Evolutionary conservation across 352 stramenopile genomes (phyloP), one percentile per base, ranked within the genome.

Genomic region (Phytophthora citricola): DNA sequence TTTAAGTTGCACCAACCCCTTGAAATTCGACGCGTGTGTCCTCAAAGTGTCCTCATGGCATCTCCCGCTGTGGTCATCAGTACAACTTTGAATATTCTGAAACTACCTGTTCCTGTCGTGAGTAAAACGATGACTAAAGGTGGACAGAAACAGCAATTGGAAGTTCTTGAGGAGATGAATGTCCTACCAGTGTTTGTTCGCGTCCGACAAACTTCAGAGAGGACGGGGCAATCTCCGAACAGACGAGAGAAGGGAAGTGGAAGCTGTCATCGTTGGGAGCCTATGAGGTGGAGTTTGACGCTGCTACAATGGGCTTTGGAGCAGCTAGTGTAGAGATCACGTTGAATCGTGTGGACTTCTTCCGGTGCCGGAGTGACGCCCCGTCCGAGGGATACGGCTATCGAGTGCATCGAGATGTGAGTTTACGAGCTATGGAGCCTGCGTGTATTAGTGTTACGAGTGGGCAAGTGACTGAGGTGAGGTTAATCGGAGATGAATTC

Each of bases 241-340:
- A 85, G 29, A 90, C 62, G 1, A 63, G 76, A n/a, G 64, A 74
- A 20, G 84, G 66, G 8, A 49, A 50, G n/a, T 92, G 84, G 84
- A 75, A 73, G 15, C 20, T 92, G 17, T 89, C 84, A 7, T 31
- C 78, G 3, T 34, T 85, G 0, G 84, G 84, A 0, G 72, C 81
- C 0, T 91, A 85, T 47, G 80, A 91, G 46, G 65, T 92, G 17
- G 76, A 87, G 32, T 89, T 92, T 32, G 75, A 85, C 26, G 82
- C 79, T 1, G 69, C 72, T 0, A 75, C 84, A 34, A 69, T 92
- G 68, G 76, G 73, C 4, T 90, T 88, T 48, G 84, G 84, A 29
- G 51, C 61, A 0, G 76, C 72, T 0, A 72, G 17, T 3, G 75
- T 92, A 10, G 81, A 90, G 5, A 12, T 92, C n/a, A 76, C 79